Evolutionary conservation across 1,284 basidiomycete genomes (phyloP).

Genomic region (Cystobasidium sp.): DNA sequence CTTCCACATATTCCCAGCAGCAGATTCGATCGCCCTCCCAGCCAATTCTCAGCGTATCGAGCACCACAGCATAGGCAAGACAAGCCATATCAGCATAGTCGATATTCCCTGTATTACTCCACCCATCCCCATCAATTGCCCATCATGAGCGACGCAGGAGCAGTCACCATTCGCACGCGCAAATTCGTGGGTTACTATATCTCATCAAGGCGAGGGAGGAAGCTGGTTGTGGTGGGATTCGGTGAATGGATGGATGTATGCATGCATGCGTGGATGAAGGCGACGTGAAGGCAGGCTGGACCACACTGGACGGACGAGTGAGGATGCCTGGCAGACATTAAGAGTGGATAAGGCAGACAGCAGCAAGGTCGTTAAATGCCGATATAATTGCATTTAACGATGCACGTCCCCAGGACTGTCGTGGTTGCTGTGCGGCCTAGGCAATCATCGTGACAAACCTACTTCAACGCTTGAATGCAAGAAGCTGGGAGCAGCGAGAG

Average conservation of each 20-base stretch:
- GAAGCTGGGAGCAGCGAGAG: no score
- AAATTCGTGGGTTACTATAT: slow-evolving; percentile 72
- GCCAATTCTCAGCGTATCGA: neutral
- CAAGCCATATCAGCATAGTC: neutral
- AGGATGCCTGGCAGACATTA: neutral
- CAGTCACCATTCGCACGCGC: slow-evolving; percentile 95
- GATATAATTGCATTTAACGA: no score
- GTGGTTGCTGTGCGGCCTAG: no score
- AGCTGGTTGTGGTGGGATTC: neutral
- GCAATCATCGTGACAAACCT: no score
- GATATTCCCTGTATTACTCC: neutral
- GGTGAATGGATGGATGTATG: neutral
- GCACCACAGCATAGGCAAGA: neutral
- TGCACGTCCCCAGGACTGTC: no score
- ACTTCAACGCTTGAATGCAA: no score
- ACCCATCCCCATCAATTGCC: slow-evolving; percentile 10
- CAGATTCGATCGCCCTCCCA: slow-evolving; percentile 2
- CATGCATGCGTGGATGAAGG: slow-evolving; percentile 7
- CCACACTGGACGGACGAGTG: neutral
- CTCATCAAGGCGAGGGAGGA: neutral
- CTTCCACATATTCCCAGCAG: neutral
- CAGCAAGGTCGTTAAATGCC: no score
- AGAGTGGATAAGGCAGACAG: neutral
- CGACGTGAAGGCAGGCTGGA: neutral
- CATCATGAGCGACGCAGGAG: slow-evolving; percentile 63